Evolutionary conservation across 2,329 filamentous ascomycete genomes (phyloP).

Genomic region (Paradendryphiella salina): DNA sequence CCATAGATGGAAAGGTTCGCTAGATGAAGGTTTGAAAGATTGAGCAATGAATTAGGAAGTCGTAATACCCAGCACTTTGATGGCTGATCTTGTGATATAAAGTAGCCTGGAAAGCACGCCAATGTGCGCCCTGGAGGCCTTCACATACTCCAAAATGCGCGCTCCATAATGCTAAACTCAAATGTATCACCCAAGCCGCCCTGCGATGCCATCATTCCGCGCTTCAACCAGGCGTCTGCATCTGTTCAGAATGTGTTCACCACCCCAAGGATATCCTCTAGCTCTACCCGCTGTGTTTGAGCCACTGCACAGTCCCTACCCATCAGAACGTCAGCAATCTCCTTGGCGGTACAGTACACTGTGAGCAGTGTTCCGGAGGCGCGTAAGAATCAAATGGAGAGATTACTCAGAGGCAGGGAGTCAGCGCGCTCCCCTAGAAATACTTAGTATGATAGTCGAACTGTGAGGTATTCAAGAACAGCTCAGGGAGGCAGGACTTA

Average conservation of each 20-base stretch:
- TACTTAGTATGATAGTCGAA: not conserved
- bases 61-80: too few species aligned
- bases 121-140: too few species aligned
- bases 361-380: not conserved
- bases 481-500: not conserved
- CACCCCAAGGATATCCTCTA: constrained; percentile 1
- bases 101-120: not conserved
- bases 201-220: not conserved
- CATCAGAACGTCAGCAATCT: constrained; percentile 14
- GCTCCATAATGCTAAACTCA: too few species aligned
- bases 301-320: constrained; percentile 17
- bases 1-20: constrained; percentile 46
- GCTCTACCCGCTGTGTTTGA: constrained; percentile 9
- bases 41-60: not conserved
- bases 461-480: not conserved
- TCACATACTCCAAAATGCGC: too few species aligned
- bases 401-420: not conserved
- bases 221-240: too few species aligned
- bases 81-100: too few species aligned
- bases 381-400: not conserved
- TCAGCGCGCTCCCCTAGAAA: not conserved
- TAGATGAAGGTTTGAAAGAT: not conserved
- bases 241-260: not conserved
- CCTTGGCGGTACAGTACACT: constrained; percentile 10
- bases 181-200: not conserved